Percentiles rank a stretch among this genome's conserved stretches.
These are phyloP conservation scores for Nymphaea thermarum DNA, from an alignment of 164 flowering plant genomes.

Conservation along the genomic window DNA sequence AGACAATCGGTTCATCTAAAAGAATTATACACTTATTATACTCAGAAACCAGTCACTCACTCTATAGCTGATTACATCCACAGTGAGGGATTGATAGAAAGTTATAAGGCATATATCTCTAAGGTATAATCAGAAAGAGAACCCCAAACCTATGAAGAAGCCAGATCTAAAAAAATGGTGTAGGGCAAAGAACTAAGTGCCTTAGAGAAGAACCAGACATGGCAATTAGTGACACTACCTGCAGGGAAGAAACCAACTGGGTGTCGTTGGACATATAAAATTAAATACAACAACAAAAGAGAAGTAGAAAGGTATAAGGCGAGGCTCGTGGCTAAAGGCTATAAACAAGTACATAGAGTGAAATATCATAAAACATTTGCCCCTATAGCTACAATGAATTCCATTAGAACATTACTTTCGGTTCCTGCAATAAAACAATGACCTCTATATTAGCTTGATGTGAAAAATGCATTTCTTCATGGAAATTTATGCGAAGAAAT, in stretches of 20 bases:
- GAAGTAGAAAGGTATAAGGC: neutral
- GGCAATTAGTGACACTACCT: no score
- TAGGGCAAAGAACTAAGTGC: no score
- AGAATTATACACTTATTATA: no score
- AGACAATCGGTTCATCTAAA: no score
- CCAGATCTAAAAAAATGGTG: no score
- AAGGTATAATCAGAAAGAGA: no score
- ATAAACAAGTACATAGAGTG: neutral
- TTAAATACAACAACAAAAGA: neutral
- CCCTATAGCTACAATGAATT: neutral
- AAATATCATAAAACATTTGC: neutral
- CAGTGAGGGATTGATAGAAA: no score
- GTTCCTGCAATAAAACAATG: neutral
- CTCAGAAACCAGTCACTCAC: no score
- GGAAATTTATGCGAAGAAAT: neutral
- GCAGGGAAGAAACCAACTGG: neutral
- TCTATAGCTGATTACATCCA: no score
- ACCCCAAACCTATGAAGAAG: no score
- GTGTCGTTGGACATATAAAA: neutral
- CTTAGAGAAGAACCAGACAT: no score
- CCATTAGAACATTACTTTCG: neutral
- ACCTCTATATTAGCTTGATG: neutral
- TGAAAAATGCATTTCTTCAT: neutral
- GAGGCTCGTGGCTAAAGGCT: neutral
- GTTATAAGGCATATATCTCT: no score